Evolutionary conservation across 2,329 filamentous ascomycete genomes (phyloP), one percentile per base, ranked within the genome.

Genomic region (Fusarium dimerum): DNA sequence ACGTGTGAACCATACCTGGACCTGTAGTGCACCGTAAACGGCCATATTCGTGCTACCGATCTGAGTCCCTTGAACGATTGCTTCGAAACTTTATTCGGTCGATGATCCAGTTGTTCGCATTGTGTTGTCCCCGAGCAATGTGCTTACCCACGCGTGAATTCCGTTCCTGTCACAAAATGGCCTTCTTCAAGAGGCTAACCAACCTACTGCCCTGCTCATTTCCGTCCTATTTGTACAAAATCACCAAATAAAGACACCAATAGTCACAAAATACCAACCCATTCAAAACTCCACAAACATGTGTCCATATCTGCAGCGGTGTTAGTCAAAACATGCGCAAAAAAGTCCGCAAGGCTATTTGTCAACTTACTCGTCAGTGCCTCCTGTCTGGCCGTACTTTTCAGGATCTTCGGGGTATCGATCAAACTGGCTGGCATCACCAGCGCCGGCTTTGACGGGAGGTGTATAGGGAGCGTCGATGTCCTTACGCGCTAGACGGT

Each of bases 391-490:
- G 39, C 94, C 94, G 69, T 99, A 99, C 69, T 87, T 85, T 73
- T 99, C 94, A 42, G 90, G 91, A 73, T 99, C 94, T 73, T 99
- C 94, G 2, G 94, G 92, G 72, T 99, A 99, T 72, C 92, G 90
- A 75, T 99, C 94, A 69, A 99, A 99, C 73, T 97, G 90, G 74
- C 92, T 97, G 47, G 94, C 91, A 76, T 99, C 94, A 53, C 94
- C 94, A 30, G 91, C 88, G 40, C 94, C 94, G 40, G 91, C 92
- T 71, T 94, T 89, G 56, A 99, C 93, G 0, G 94, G 94, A 15
- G 94, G 94, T 50, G 96, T 94, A 70, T 99, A 99, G 6, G 94
- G 94, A 38, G 94, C 94, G 73, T 99, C 94, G 56, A 99, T 99
- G 66, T 99, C 94, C 75, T 97, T 97, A 71, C 92, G 89, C 38